Base-by-base conservation (phyloP, 2,329 filamentous ascomycete species). In the Colletotrichum orchidophilum region DNA sequence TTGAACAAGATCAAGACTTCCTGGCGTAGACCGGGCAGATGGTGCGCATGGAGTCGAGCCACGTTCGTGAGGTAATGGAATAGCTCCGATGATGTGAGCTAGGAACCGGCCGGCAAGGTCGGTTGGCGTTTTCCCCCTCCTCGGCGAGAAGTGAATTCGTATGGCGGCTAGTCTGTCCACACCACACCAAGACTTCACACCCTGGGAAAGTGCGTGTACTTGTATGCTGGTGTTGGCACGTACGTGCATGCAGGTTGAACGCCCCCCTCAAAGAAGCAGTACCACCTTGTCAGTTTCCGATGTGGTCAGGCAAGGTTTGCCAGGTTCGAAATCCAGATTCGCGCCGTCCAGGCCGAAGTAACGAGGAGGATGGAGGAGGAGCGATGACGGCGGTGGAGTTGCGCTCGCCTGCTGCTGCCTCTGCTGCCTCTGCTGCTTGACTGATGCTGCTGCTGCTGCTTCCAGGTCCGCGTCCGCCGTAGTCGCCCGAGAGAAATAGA, bases 31-130 rank as follows among this genome's bases (percentile, higher is more conserved):
- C 58, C 42, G 42, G 33, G 27, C 39, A 63, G 64, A 33, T 31
- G 64, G 58, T 71, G 68, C 42, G 31, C 58, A 62, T 67, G 68
- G 46, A 71, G 53, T 71, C 64, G 58, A 54, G 58, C 58, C 58
- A 59, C 42, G 58, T 63, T 68, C 33, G 64, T 54, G 64, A 55
- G 68, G 64, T 52, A 33, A 50, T 31, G 63, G 11, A 58, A 27
- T 24, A 65, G 35, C 13, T 33, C 27, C 35, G 52, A 39, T 46
- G 57, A 39, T 39, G 27, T 3, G 53, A 33, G 39, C 39, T 46
- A 46, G 11, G 39, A 46, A 46, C 39, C 11, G 31, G 31, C 31
- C 54, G 27, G 31, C 46, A 54, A 60, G 49, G 62, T 55, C 66
- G 61, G 54, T 24, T 39, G 62, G 54, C n/a, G 35, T 52, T 15